phyloP scores from a whole-genome alignment of 2,329 filamentous ascomycete species.

The Alternaria incomplexa region DNA sequence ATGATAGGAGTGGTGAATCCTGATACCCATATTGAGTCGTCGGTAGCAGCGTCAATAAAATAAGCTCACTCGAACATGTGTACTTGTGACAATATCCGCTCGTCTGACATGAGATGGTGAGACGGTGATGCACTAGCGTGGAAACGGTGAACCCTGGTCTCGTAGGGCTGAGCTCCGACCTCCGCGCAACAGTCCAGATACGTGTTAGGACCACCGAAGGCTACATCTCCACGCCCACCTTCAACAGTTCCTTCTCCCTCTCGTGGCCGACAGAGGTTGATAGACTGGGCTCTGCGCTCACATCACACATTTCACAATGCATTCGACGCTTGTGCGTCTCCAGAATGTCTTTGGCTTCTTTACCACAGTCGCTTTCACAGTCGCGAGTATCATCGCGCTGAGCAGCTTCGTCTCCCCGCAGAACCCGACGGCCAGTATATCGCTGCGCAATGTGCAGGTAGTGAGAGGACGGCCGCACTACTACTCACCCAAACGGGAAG shows the following conservation, averaged over 20 bases:
- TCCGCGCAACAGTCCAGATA: constrained; percentile 37
- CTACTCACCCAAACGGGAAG: constrained; percentile 89
- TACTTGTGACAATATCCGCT: neutral
- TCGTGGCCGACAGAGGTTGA: neutral
- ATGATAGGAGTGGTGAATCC: neutral
- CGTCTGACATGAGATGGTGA: neutral
- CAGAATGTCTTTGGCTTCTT: constrained; percentile 98
- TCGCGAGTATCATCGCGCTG: constrained; percentile 79
- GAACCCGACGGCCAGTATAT: constrained; percentile 68
- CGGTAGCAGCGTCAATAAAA: neutral
- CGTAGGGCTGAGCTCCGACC: constrained; percentile 33
- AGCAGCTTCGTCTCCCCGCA: constrained; percentile 77
- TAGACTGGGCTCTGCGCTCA: neutral
- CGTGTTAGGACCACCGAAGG: constrained; percentile 41
- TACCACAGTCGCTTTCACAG: constrained; percentile 86
- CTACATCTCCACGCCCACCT: constrained; percentile 17
- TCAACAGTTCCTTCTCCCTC: constrained; percentile 1
- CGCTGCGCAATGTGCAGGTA: constrained; percentile 80
- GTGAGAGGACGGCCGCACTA: constrained; percentile 94
- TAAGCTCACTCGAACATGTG: neutral
- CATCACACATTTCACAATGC: constrained; percentile 63
- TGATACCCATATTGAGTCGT: neutral
- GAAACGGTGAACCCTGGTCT: constrained; percentile 9
- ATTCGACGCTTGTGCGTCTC: constrained; percentile 81
- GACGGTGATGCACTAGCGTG: neutral